Base-by-base conservation (phyloP, 257 asterid species). In the Henckelia pumila region DNA sequence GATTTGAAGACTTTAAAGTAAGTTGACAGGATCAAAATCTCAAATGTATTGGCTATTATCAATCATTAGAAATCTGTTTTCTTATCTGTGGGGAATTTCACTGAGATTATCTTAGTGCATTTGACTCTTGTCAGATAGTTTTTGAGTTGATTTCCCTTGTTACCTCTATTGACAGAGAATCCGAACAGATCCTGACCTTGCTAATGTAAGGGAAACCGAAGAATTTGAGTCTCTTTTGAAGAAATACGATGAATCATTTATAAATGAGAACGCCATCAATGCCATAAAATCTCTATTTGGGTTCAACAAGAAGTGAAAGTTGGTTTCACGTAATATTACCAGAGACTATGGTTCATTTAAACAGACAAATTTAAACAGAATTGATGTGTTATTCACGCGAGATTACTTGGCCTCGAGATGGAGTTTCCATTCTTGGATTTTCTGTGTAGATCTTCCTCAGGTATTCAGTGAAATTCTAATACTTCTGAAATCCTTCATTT, bases 231-330 rank as follows among this genome's bases (percentile, higher is more conserved):
- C 85, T 37, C 93, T 92, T 25, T 21, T 92, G 86, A 88, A 85
- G 82, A 88, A 62, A 74, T 93, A 70, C 33, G 98, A 93, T 23
- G 98, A 92, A 78, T 85, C 97, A 0, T 89, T 92, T 69, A 92
- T 92, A 84, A 92, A 92, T 25, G 98, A 89, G 78, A 89, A 76
- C 30, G 98, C 98, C 60, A 78, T 92, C 86, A 84, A 92, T 44
- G 97, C 98, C 3, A 79, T 93, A 76, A 93, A 93, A 74, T 89
- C 97, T 50, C 63, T 93, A 17, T 89, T 93, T 62, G 97, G 97
- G 66, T 89, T 92, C 79, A 79, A 82, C 71, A 89, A 92, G 85
- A 78, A 89, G 73, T 89, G 72, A 64, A 69, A 33, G 10, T 61
- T 6, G 25, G 30, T 30, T 50, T 32, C 17, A 24, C 19, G 0